Percentiles rank a stretch among this genome's conserved stretches.
Evolutionary conservation across 148 eudicot species (phyloP).

Genomic region (Persicaria tinctoria): DNA sequence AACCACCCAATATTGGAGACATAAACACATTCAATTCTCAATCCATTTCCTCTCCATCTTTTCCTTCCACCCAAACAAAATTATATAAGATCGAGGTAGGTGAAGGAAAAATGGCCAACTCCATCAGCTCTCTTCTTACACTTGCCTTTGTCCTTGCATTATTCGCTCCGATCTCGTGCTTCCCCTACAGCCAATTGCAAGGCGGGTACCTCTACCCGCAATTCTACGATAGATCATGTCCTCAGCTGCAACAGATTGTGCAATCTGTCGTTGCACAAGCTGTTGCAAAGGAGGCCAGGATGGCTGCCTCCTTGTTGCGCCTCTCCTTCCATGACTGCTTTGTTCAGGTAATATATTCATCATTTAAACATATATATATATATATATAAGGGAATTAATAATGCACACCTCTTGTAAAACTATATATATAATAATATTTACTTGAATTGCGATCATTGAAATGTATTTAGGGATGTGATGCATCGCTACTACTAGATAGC

Average conservation of each 20-base stretch:
- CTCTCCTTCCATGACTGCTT: slow-evolving; percentile 71
- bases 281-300: slow-evolving; percentile 17
- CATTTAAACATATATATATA: background rate
- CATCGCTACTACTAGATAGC: slow-evolving; percentile 64
- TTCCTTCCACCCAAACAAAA: too few relatives aligned
- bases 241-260: slow-evolving; percentile 43
- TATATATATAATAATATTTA: too few relatives aligned
- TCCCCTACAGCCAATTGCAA: background rate
- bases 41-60: too few relatives aligned
- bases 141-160: background rate
- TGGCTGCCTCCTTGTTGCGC: slow-evolving; percentile 39
- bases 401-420: too few relatives aligned
- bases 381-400: too few relatives aligned
- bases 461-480: slow-evolving; percentile 75
- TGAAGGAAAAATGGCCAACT: background rate
- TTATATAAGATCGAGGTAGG: too few relatives aligned
- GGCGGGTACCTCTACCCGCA: background rate
- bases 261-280: slow-evolving; percentile 26
- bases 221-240: slow-evolving; percentile 41
- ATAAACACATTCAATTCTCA: too few relatives aligned
- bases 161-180: background rate
- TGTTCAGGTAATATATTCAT: slow-evolving; percentile 32
- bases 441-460: too few relatives aligned
- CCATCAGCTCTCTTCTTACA: slow-evolving; percentile 1
- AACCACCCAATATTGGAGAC: too few relatives aligned